These are phyloP conservation scores for Hyphopichia khmerensis DNA, from an alignment of 1,139 yeast species.

Conservation along the genomic window DNA sequence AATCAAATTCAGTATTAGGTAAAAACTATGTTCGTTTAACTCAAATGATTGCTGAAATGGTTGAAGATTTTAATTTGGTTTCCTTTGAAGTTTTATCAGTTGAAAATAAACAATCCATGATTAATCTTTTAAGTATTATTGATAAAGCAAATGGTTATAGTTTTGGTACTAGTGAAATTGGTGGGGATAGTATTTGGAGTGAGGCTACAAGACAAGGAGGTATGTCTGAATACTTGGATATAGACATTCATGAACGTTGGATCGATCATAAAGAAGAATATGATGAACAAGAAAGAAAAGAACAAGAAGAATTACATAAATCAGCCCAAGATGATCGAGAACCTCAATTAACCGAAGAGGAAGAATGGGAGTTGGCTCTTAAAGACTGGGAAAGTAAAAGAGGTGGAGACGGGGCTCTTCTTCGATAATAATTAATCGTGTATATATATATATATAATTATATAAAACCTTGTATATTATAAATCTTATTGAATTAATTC, in stretches of 20 bases:
- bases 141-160: slow-evolving; percentile 94
- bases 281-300: slow-evolving; percentile 59
- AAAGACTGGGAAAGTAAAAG: slow-evolving; percentile 56
- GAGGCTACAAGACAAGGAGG: slow-evolving; percentile 88
- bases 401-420: slow-evolving; percentile 9
- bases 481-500: slow-evolving; percentile 13
- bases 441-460: background rate
- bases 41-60: slow-evolving; percentile 75
- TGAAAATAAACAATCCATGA: slow-evolving; percentile 92
- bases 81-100: slow-evolving; percentile 87
- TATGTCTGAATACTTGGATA: slow-evolving; percentile 42
- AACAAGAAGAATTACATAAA: slow-evolving; percentile 30
- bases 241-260: slow-evolving; percentile 95
- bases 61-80: slow-evolving; percentile 84
- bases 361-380: slow-evolving; percentile 70
- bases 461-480: background rate
- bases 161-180: slow-evolving; percentile 88
- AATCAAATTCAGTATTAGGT: slow-evolving; percentile 61
- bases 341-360: slow-evolving; percentile 51
- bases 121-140: slow-evolving; percentile 66
- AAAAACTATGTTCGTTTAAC: slow-evolving; percentile 68
- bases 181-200: slow-evolving; percentile 96
- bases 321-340: slow-evolving; percentile 17
- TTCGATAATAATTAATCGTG: slow-evolving; percentile 1
- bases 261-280: slow-evolving; percentile 77